phyloP scores from a whole-genome alignment of 2,329 filamentous ascomycete species.

The Alternaria panax region DNA sequence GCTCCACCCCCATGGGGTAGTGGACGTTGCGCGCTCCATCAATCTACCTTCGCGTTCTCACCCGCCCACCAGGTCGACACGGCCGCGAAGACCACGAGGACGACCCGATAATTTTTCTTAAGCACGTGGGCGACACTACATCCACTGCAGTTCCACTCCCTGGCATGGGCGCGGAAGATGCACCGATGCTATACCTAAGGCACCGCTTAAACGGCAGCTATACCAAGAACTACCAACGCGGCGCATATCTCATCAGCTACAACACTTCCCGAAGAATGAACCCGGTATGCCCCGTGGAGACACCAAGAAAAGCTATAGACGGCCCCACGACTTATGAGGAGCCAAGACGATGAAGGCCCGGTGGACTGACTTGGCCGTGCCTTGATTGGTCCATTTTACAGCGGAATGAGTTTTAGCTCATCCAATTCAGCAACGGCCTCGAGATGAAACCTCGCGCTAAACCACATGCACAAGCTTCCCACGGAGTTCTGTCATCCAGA shows the following conservation, averaged over 20 bases:
- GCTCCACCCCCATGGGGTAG: conserved; percentile 25
- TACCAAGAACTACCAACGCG: not conserved
- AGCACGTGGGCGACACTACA: conserved; percentile 1
- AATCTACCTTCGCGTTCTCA: not conserved
- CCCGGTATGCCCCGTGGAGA: conserved; percentile 26
- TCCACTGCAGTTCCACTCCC: not conserved
- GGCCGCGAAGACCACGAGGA: conserved; percentile 2
- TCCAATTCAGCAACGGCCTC: conserved; percentile 19
- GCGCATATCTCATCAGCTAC: not conserved
- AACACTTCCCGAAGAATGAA: conserved; percentile 1
- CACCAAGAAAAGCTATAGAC: not conserved
- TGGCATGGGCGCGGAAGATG: conserved; percentile 1
- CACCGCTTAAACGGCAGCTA: conserved; percentile 9
- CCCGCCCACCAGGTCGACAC: conserved; percentile 1
- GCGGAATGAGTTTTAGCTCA: conserved; percentile 5
- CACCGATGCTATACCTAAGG: conserved; percentile 4
- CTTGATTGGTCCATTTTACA: conserved; percentile 19
- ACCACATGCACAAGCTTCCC: conserved; percentile 9
- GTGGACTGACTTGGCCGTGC: conserved; percentile 23
- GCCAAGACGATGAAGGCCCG: conserved; percentile 22
- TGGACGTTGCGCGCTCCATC: not conserved
- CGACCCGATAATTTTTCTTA: conserved; percentile 14
- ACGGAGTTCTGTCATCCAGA: not conserved
- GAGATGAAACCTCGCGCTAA: conserved; percentile 25
- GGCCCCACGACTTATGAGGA: not conserved